phyloP scores from a whole-genome alignment of 192 early-diverging fungal genomes.

The Backusella circina region DNA sequence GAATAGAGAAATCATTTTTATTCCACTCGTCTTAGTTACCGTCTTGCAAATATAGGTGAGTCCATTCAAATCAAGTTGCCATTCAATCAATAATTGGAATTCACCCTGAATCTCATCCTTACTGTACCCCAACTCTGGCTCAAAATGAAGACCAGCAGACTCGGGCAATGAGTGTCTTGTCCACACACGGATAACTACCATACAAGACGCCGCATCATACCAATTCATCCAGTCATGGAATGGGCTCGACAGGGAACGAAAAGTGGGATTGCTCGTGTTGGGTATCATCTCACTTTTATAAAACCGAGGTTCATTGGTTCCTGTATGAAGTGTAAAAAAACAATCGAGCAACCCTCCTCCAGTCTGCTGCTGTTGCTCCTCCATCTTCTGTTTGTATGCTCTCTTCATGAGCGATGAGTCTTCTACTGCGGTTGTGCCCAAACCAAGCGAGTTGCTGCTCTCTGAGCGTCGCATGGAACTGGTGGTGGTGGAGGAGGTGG shows the following conservation, averaged over 20 bases:
- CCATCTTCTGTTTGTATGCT: constrained; percentile 10
- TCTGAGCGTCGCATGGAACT: constrained; percentile 12
- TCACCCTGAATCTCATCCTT: neutral
- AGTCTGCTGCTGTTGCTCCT: neutral
- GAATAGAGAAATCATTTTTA: too few species aligned
- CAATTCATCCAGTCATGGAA: constrained; percentile 7
- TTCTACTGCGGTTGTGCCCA: constrained; percentile 12
- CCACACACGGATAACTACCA: constrained; percentile 22
- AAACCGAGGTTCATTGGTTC: constrained; percentile 22
- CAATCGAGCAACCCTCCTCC: constrained; percentile 36
- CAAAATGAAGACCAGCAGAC: constrained; percentile 9
- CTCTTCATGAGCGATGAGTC: constrained; percentile 16
- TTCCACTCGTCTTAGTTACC: constrained; percentile 19
- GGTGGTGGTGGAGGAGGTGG: neutral
- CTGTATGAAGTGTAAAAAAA: constrained; percentile 39
- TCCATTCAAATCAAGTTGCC: constrained; percentile 43
- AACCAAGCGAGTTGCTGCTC: constrained; percentile 12
- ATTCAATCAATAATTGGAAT: constrained; percentile 39
- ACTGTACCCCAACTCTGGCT: neutral
- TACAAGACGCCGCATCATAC: constrained; percentile 17
- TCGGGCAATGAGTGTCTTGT: constrained; percentile 25
- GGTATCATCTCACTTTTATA: constrained; percentile 32
- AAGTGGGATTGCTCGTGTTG: constrained; percentile 32
- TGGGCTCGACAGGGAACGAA: constrained; percentile 18
- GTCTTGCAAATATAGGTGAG: constrained; percentile 40